Conservation (phyloP, 2,329 filamentous ascomycete genomes). For the Bretziella fagacearum region DNA sequence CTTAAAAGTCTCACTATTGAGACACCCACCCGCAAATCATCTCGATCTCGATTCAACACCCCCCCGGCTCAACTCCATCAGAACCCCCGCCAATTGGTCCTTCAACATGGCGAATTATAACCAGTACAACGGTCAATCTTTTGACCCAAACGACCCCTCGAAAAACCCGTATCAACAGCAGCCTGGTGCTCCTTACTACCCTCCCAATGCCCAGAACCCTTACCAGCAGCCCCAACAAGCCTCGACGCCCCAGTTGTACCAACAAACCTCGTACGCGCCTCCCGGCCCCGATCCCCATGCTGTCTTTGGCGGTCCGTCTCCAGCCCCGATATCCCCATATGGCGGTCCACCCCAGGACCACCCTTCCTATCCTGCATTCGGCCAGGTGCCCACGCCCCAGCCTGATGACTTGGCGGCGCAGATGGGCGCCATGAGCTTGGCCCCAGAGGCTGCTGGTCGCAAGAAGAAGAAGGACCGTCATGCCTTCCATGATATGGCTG, state of each 20-base stretch:
- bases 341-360: constrained; percentile 7
- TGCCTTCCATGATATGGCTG: constrained; percentile 74
- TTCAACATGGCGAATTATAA: constrained; percentile 1
- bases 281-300: constrained; percentile 4
- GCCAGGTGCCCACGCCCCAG: constrained; percentile 4
- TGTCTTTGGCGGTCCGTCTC: constrained; percentile 8
- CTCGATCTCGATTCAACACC: background rate
- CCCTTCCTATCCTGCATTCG: background rate
- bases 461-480: constrained; percentile 91
- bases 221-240: constrained; percentile 27
- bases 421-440: constrained; percentile 59
- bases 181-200: constrained; percentile 37
- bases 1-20: background rate
- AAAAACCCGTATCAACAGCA: constrained; percentile 20
- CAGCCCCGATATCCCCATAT: constrained; percentile 8
- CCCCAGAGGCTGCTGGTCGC: constrained; percentile 26
- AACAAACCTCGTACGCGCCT: constrained; percentile 5
- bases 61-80: background rate
- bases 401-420: constrained; percentile 46
- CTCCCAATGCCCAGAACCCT: constrained; percentile 34
- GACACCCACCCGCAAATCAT: background rate
- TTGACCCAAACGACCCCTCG: constrained; percentile 1
- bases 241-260: constrained; percentile 4
- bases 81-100: background rate
- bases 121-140: background rate